A percentile compares a stretch with the other conserved stretches of the same genome.
These are phyloP conservation scores for Phellinidium pouzarii DNA, from an alignment of 1,284 basidiomycete genomes.

Conservation along the genomic window DNA sequence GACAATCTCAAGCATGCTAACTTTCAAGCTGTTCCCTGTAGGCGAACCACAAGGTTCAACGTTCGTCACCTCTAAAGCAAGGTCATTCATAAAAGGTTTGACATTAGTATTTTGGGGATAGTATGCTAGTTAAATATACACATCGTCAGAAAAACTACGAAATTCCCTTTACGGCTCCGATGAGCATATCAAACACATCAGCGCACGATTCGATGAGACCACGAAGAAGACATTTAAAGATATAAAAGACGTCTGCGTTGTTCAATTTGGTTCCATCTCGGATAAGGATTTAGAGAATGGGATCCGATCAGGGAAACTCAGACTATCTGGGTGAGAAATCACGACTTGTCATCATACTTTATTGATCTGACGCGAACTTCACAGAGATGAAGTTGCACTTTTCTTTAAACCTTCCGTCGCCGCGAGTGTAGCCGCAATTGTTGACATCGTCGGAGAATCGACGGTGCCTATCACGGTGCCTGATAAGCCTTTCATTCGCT, in stretches of 20 bases:
- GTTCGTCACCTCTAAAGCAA: conserved; percentile 39
- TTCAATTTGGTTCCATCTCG: conserved; percentile 69
- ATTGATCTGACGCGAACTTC: neutral
- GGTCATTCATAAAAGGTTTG: too few species aligned
- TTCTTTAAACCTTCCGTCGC: conserved; percentile 72
- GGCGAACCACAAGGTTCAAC: conserved; percentile 33
- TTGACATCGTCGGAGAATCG: conserved; percentile 61
- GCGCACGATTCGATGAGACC: conserved; percentile 71
- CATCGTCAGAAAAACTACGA: conserved; percentile 69
- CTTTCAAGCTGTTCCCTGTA: too few species aligned
- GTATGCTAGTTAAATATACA: too few species aligned
- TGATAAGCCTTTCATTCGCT: conserved; percentile 32
- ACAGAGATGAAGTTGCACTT: conserved; percentile 54
- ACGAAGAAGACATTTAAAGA: conserved; percentile 72
- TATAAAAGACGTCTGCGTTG: conserved; percentile 57
- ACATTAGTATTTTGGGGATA: too few species aligned
- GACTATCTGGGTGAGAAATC: conserved; percentile 52
- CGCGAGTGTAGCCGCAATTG: conserved; percentile 64
- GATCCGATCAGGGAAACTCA: conserved; percentile 63
- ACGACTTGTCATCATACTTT: neutral
- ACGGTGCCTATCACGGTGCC: conserved; percentile 57
- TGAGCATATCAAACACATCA: conserved; percentile 64
- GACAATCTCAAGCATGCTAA: too few species aligned
- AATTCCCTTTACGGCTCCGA: conserved; percentile 61
- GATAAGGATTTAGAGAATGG: conserved; percentile 66